Conservation (phyloP, 2,329 filamentous ascomycete species). For the Alternaria sp. region DNA sequence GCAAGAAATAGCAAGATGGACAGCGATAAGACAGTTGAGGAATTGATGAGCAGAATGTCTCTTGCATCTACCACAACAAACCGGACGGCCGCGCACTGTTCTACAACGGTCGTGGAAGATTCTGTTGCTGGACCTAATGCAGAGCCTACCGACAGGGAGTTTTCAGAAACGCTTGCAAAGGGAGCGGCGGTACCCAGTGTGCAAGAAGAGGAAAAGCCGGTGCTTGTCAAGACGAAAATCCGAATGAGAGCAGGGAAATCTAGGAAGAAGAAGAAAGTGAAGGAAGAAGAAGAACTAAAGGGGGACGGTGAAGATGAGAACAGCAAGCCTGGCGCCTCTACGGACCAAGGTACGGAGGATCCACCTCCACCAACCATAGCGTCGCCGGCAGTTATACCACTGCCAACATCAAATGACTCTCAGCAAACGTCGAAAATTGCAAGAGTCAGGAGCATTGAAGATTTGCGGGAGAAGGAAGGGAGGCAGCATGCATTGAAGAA, state of each 20-base stretch:
- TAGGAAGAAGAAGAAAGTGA: conserved; percentile 35
- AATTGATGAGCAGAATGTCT: conserved; percentile 36
- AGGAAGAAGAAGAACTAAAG: conserved; percentile 33
- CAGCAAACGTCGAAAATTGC: conserved; percentile 26
- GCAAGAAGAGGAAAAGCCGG: conserved; percentile 25
- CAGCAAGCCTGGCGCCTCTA: conserved; percentile 19
- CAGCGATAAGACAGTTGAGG: conserved; percentile 33
- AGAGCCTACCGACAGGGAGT: conserved; percentile 42
- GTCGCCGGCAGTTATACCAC: conserved; percentile 2
- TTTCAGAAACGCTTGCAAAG: conserved; percentile 37
- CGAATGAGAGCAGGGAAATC: conserved; percentile 46
- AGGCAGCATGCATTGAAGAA: conserved; percentile 41
- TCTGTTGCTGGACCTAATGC: not conserved
- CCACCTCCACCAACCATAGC: conserved; percentile 7
- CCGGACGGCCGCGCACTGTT: conserved; percentile 16
- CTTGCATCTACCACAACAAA: conserved; percentile 24
- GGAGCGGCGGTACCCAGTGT: conserved; percentile 33
- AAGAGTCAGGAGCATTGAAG: conserved; percentile 43
- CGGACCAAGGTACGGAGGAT: conserved; percentile 18
- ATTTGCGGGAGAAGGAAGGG: conserved; percentile 34
- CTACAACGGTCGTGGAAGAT: not conserved
- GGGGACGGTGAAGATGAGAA: conserved; percentile 18
- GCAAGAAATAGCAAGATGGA: conserved; percentile 21
- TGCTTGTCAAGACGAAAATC: conserved; percentile 49
- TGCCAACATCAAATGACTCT: conserved; percentile 6